Conservation (phyloP, 2,329 filamentous ascomycete genomes). For the Aspergillus sojae region DNA sequence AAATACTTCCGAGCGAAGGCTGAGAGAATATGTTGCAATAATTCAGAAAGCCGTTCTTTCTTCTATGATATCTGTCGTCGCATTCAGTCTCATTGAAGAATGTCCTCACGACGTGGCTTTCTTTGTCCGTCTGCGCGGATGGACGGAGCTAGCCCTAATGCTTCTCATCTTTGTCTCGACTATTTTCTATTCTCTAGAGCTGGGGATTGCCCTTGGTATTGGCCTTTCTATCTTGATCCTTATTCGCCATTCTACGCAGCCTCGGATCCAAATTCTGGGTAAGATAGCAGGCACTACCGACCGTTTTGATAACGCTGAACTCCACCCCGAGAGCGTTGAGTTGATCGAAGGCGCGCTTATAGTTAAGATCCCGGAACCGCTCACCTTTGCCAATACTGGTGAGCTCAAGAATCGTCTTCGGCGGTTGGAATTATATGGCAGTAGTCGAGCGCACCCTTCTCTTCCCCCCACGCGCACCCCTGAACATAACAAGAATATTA, state of each 20-base stretch:
- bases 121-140: conserved; percentile 83
- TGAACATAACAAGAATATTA: conserved; percentile 87
- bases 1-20: neutral
- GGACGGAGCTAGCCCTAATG: conserved; percentile 86
- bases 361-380: conserved; percentile 94
- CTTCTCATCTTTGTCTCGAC: conserved; percentile 85
- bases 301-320: conserved; percentile 81
- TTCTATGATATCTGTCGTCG: conserved; percentile 92
- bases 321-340: conserved; percentile 73
- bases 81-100: conserved; percentile 92
- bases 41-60: conserved; percentile 85
- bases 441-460: conserved; percentile 79
- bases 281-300: conserved; percentile 77
- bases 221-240: conserved; percentile 87
- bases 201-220: conserved; percentile 92
- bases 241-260: conserved; percentile 85
- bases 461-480: conserved; percentile 74
- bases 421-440: conserved; percentile 88
- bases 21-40: neutral
- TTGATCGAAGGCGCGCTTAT: conserved; percentile 92
- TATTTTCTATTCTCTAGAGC: conserved; percentile 90
- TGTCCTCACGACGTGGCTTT: conserved; percentile 89
- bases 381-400: conserved; percentile 96
- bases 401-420: conserved; percentile 82
- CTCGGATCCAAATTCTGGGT: conserved; percentile 93